Evolutionary conservation across 1,284 basidiomycete genomes (phyloP).

Genomic region (Mycena sp.): DNA sequence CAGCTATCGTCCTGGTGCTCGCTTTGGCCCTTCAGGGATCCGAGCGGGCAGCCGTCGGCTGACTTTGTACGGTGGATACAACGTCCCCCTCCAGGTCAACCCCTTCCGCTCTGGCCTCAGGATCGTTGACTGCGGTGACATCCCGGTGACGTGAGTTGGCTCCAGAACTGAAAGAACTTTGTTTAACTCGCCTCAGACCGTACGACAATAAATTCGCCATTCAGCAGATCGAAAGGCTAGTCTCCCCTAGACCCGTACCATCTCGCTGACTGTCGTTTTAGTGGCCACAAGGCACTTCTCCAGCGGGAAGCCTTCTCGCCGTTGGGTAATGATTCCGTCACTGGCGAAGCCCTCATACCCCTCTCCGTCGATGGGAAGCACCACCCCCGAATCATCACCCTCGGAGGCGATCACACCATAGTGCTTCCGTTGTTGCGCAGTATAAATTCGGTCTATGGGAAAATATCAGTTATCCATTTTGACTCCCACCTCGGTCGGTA

Average conservation of each 20-base stretch:
- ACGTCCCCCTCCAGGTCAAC: conserved; percentile 72
- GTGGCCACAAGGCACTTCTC: conserved; percentile 61
- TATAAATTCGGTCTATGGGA: conserved; percentile 68
- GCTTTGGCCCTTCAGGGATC: conserved; percentile 75
- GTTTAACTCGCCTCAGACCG: conserved; percentile 69
- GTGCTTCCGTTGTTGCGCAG: conserved; percentile 60
- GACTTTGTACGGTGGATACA: conserved; percentile 79
- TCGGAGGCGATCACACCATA: conserved; percentile 85
- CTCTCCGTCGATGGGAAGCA: conserved; percentile 62
- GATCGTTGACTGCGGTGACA: conserved; percentile 73
- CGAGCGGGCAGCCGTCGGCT: conserved; percentile 70
- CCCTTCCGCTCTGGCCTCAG: conserved; percentile 58
- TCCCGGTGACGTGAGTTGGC: conserved; percentile 55
- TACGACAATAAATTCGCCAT: conserved; percentile 75
- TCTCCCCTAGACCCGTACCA: conserved; percentile 60
- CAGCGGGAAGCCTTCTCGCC: conserved; percentile 73
- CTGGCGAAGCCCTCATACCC: conserved; percentile 58
- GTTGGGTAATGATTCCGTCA: conserved; percentile 66
- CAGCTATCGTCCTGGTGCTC: conserved; percentile 53
- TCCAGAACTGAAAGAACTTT: conserved; percentile 57
- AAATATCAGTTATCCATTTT: conserved; percentile 82
- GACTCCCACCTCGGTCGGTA: conserved; percentile 70
- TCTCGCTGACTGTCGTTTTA: neutral
- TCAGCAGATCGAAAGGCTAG: conserved; percentile 70
- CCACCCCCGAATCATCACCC: conserved; percentile 68